Percentiles rank a stretch among this genome's conserved stretches.
These are phyloP conservation scores for Hypoxylon cercidicola DNA, from an alignment of 495 filamentous ascomycete species.

Conservation along the genomic window DNA sequence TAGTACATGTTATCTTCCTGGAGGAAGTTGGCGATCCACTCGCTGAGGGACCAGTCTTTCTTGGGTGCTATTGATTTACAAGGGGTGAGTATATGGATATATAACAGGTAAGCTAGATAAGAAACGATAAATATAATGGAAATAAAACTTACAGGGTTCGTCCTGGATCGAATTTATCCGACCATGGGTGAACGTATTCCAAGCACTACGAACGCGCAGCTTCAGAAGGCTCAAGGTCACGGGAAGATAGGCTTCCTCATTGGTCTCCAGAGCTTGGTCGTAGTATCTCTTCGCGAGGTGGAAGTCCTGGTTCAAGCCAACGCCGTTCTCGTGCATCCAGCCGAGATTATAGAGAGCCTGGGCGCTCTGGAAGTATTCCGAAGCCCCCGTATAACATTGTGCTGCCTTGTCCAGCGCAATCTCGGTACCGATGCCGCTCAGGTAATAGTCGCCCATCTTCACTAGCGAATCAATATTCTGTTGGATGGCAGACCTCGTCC, in stretches of 20 bases:
- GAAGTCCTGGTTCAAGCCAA: conserved; percentile 94
- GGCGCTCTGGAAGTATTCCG: conserved; percentile 88
- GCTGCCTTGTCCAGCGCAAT: conserved; percentile 87
- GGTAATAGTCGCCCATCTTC: conserved; percentile 99
- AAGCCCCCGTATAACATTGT: conserved; percentile 89
- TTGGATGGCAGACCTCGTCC: conserved; percentile 95
- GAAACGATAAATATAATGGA: conserved; percentile 2
- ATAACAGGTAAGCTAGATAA: background rate
- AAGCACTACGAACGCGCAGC: conserved; percentile 82
- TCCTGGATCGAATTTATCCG: conserved; percentile 89
- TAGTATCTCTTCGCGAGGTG: conserved; percentile 97
- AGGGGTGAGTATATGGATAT: conserved; percentile 26
- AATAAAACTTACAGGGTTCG: conserved; percentile 75
- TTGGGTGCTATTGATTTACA: conserved; percentile 60
- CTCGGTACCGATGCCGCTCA: conserved; percentile 78
- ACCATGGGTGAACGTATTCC: conserved; percentile 92
- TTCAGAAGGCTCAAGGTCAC: conserved; percentile 90
- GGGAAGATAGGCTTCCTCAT: conserved; percentile 92
- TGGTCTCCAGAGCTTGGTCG: conserved; percentile 89
- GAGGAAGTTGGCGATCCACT: conserved; percentile 87
- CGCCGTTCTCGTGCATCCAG: conserved; percentile 99
- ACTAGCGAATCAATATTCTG: conserved; percentile 92
- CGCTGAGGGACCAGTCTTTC: conserved; percentile 77
- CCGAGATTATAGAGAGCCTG: conserved; percentile 97
- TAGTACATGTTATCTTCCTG: conserved; percentile 77